phyloP scores from a whole-genome alignment of 352 stramenopile species.

The Globisporangium cystogenes region DNA sequence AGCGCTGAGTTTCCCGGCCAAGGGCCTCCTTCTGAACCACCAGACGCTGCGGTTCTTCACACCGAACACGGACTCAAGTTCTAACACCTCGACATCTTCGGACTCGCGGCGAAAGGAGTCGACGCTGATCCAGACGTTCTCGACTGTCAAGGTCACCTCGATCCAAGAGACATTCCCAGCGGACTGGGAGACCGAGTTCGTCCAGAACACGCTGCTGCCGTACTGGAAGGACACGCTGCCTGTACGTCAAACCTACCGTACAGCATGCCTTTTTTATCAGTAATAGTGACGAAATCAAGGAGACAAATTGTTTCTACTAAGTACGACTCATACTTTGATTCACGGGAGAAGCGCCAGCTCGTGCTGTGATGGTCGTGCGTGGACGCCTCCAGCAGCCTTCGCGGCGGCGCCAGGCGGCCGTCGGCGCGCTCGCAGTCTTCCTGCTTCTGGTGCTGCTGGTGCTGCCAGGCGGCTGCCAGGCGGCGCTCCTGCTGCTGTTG shows the following conservation, averaged over 20 bases:
- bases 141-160: neutral
- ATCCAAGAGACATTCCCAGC: neutral
- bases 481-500: slow-evolving; percentile 22
- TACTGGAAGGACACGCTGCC: neutral
- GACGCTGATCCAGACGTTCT: slow-evolving; percentile 1
- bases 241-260: too few species aligned
- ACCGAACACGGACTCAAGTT: too few species aligned
- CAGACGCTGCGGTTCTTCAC: too few species aligned
- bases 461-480: slow-evolving; percentile 19
- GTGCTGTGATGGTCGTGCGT: neutral
- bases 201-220: neutral
- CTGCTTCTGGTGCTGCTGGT: slow-evolving; percentile 2
- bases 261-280: too few species aligned
- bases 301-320: too few species aligned
- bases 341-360: too few species aligned
- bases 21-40: too few species aligned
- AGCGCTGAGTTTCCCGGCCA: too few species aligned
- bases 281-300: too few species aligned
- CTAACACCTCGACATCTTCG: too few species aligned
- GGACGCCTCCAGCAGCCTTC: slow-evolving; percentile 14
- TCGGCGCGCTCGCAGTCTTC: neutral
- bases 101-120: too few species aligned
- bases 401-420: slow-evolving; percentile 16
- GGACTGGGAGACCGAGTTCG: neutral
- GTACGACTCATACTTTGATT: too few species aligned